Evolutionary conservation across 768 basidiomycete species (phyloP), one percentile per base, ranked within the genome.

Genomic region (Mrakia gelida): DNA sequence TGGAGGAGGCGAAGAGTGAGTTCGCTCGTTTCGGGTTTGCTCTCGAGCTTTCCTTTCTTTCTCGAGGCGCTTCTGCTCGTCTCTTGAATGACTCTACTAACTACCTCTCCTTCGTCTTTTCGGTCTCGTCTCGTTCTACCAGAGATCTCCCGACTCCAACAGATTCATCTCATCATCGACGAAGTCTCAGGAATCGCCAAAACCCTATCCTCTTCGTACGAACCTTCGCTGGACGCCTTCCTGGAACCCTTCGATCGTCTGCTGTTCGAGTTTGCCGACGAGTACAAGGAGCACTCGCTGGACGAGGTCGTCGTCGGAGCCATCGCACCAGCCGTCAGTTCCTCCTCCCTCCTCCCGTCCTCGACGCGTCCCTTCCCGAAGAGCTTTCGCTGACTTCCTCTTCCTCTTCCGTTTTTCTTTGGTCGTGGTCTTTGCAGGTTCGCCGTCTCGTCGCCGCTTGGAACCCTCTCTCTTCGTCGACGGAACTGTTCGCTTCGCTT

Each of bases 271-370:
- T 95, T 89, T 80, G 84, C 88, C 3, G 81, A 84, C 21, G 96
- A 98, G 82, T 95, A 93, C 81, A 90, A 91, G 30, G 86, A 84
- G 75, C 92, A 95, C 82, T 86, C 88, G 23, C 85, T 99, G 49
- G 97, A 98, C 80, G 95, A 98, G 82, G 89, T 98, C 32, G 90
- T 96, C 7, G 92, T 99, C 4, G 95, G 91, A 28, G 94, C 96
- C 6, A 92, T 99, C 71, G 89, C 91, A 6, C 97, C 96, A 1
- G 84, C 89, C 21, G 90, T 90, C 80, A 81, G 88, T 41, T 45
- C 32, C n/a, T n/a, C 6, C 72, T 43, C n/a, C 1, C 23, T 41
- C 18, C 13, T 62, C 13, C 23, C n/a, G n/a, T n/a, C n/a, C 18
- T 67, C 41, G 21, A 49, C n/a, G 13, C 43, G 34, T n/a, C 16